Conservation (phyloP, 371 early-diverging fungal species). For the Conidiobolus coronatus region DNA sequence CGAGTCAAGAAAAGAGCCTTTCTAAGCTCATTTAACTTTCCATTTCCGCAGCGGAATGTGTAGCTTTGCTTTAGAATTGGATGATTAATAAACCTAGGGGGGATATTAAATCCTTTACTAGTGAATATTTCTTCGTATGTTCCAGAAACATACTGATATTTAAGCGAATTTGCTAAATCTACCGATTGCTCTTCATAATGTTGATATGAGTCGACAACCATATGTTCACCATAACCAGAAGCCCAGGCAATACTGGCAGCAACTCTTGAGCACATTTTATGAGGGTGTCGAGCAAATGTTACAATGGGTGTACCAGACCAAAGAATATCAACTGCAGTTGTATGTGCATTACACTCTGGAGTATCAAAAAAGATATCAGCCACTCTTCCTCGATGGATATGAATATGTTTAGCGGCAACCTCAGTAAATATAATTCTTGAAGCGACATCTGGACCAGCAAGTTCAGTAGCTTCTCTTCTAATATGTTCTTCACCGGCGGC, state of each 20-base stretch:
- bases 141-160: neutral
- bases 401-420: conserved; percentile 76
- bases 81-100: neutral
- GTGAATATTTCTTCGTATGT: too few relatives aligned
- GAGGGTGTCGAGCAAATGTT: conserved; percentile 68
- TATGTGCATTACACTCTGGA: conserved; percentile 86
- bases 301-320: conserved; percentile 87
- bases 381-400: conserved; percentile 79
- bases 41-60: conserved; percentile 25
- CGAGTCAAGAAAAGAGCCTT: conserved; percentile 47
- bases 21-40: conserved; percentile 38
- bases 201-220: conserved; percentile 51
- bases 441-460: conserved; percentile 58
- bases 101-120: too few relatives aligned
- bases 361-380: conserved; percentile 84
- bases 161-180: conserved; percentile 20
- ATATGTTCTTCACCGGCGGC: conserved; percentile 68
- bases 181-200: conserved; percentile 66
- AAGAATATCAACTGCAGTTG: conserved; percentile 80
- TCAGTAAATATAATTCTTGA: conserved; percentile 74
- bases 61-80: conserved; percentile 1
- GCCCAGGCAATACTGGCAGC: conserved; percentile 72
- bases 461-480: conserved; percentile 35
- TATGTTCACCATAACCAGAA: conserved; percentile 55
- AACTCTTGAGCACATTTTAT: conserved; percentile 80